Percentiles rank a stretch among this genome's conserved stretches.
Conservation (phyloP, 441 rosid species). For the Kokia cookei region DNA sequence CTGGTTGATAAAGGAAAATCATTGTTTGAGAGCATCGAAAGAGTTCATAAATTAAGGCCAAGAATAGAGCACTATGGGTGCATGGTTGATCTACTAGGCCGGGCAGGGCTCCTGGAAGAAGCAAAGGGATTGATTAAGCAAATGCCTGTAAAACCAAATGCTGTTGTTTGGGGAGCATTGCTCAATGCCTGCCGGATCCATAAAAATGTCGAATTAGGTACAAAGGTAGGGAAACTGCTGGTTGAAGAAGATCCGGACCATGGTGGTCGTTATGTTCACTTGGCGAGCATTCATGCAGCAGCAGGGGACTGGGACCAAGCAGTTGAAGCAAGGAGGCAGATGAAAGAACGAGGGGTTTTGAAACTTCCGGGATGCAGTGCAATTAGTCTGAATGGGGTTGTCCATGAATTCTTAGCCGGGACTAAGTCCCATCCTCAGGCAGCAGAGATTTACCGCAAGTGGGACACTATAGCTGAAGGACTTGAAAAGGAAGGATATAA, state of each 20-base stretch:
- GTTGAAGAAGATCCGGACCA: slow-evolving; percentile 40
- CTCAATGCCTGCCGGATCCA: slow-evolving; percentile 50
- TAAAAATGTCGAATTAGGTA: slow-evolving; percentile 32
- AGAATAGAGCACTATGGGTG: slow-evolving; percentile 57
- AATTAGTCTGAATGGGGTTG: slow-evolving; percentile 35
- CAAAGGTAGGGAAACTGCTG: slow-evolving; percentile 35
- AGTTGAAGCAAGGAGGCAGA: slow-evolving; percentile 37
- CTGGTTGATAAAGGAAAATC: slow-evolving; percentile 43
- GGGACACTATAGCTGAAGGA: slow-evolving; percentile 26
- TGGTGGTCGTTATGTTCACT: slow-evolving; percentile 47
- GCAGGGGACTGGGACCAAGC: slow-evolving; percentile 45
- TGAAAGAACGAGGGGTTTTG: slow-evolving; percentile 35
- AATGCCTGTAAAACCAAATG: slow-evolving; percentile 51
- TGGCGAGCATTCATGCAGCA: slow-evolving; percentile 35
- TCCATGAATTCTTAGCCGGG: slow-evolving; percentile 50
- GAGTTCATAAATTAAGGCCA: slow-evolving; percentile 35
- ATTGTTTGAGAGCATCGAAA: slow-evolving; percentile 35
- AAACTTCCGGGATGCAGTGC: slow-evolving; percentile 53
- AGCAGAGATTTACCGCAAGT: slow-evolving; percentile 26
- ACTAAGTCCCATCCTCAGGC: slow-evolving; percentile 33
- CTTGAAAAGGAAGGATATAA: slow-evolving; percentile 32
- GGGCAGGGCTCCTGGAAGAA: slow-evolving; percentile 49
- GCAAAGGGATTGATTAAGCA: slow-evolving; percentile 31
- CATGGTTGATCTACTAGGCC: slow-evolving; percentile 55
- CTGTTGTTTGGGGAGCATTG: slow-evolving; percentile 52